Base-by-base conservation (phyloP, 2,329 filamentous ascomycete species). In the Sclerotinia subarctica region DNA sequence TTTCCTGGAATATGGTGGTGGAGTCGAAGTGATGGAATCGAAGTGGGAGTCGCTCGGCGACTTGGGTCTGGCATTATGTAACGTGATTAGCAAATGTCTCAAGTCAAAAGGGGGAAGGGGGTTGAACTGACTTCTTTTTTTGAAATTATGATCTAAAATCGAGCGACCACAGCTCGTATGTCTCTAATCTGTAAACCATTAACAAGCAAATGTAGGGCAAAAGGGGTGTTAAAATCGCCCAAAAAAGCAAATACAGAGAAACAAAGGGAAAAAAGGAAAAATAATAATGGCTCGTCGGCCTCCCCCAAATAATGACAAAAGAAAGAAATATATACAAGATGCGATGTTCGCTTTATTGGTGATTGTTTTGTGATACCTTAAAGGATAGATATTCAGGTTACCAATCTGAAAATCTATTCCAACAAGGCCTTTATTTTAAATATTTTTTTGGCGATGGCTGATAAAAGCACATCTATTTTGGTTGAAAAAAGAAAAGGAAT, bases 341-440 rank as follows among this genome's bases (percentile, higher is more conserved):
- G 65, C 65, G 65, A 67, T 67, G 47, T 67, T 63, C 65, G 57
- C 65, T 67, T 54, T 67, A 62, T 67, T 67, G 26, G 56, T 53
- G 65, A 67, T 67, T 67, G 56, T 63, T 62, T 67, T 29, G 46
- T 67, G 65, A 67, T 67, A 63, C 56, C 47, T 13, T 17, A 56
- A 63, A 67, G 47, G 38, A 53, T 63, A 24, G 26, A 63, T 42
- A 29, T 38, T 29, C 29, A 62, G 65, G 65, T 54, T 67, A 67
- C 65, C 65, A 67, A 42, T 51, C 65, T 44, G n/a, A 49, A 21
- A 5, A 17, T 35, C 47, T 21, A 67, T 8, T 46, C 38, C 56
- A 53, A 46, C 56, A 32, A 63, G 47, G 56, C 65, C 65, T 63
- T 67, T 62, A 53, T 67, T 67, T 63, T 67, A 49, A 21, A 15